Conservation (phyloP, 495 filamentous ascomycete species). For the Rhypophila decipiens region DNA sequence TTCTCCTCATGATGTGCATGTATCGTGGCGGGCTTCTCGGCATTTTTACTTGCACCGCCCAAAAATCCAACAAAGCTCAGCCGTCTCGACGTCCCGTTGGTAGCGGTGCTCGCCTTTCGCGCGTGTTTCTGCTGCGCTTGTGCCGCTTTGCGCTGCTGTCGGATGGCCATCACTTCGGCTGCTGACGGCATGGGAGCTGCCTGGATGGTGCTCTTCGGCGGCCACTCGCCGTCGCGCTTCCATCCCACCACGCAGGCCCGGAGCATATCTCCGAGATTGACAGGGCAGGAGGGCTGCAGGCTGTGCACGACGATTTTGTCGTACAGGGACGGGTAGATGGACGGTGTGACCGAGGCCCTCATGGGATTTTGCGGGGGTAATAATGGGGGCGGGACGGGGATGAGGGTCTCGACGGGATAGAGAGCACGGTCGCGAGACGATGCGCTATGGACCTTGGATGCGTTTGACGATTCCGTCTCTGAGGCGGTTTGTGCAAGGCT, state of each 20-base stretch:
- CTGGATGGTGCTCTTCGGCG: slow-evolving; percentile 53
- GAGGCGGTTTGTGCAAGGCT: slow-evolving; percentile 14
- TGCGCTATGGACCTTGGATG: slow-evolving; percentile 8
- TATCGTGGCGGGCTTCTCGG: not conserved
- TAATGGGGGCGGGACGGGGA: slow-evolving; percentile 59
- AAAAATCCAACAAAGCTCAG: slow-evolving; percentile 26
- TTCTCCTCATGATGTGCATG: not conserved
- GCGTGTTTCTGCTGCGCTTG: slow-evolving; percentile 12
- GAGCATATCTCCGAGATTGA: slow-evolving; percentile 77
- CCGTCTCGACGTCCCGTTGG: slow-evolving; percentile 8
- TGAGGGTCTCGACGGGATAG: slow-evolving; percentile 40
- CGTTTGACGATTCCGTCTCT: slow-evolving; percentile 14
- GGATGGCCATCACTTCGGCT: slow-evolving; percentile 28
- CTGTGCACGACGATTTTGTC: slow-evolving; percentile 74
- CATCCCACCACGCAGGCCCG: slow-evolving; percentile 83
- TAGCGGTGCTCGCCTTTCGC: slow-evolving; percentile 16
- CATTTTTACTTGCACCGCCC: slow-evolving; percentile 1
- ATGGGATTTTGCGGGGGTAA: slow-evolving; percentile 63
- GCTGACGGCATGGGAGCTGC: slow-evolving; percentile 19
- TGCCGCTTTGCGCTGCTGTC: slow-evolving; percentile 25
- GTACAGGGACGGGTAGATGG: slow-evolving; percentile 77
- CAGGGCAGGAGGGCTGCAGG: slow-evolving; percentile 73
- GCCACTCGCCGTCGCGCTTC: slow-evolving; percentile 94
- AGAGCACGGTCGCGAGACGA: slow-evolving; percentile 14
- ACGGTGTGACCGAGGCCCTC: slow-evolving; percentile 63